Base-by-base conservation (phyloP, 495 filamentous ascomycete genomes). In the Trichocladium antarcticum region DNA sequence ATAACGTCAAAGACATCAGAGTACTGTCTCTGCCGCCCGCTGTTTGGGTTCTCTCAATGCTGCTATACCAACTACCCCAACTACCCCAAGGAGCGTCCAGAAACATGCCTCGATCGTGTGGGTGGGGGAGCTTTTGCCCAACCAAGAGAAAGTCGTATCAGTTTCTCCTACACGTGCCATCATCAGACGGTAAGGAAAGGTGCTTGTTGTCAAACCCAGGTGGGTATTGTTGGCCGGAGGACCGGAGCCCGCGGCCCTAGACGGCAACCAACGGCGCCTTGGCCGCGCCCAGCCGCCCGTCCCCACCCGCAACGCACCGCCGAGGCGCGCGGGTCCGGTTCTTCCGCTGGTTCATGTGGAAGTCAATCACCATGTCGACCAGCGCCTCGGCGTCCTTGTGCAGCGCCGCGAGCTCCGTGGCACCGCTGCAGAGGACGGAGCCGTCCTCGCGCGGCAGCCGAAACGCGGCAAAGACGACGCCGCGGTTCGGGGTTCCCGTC, bases 391-490 rank as follows among this genome's bases (percentile, higher is more conserved):
- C 66, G 22, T 70, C 66, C 14, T 42, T 31, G 15, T 55, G 49
- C 6, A 70, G 54, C 5, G 40, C 42, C 27, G 50, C 50, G 2
- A 70, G 54, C 52, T 65, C 60, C 1, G 47, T 29, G 21, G 45
- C 5, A 38, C 44, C 24, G 40, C 47, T 59, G 38, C 35, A 29
- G 17, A 47, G 21, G 29, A 29, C 39, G 19, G 38, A 38, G 32
- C 51, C 47, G 28, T 59, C 55, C 9, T 45, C 14, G 16, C 42
- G 44, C 21, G 62, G 58, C 19, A 60, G 57, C 5, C 63, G 51
- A 44, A 68, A 70, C 1, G 68, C 69, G 0, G 66, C 65, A 38
- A 72, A 72, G 3, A 72, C 59, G 27, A 72, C 60, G 17, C 69
- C 69, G 36, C 67, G 62, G 48, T 70, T 63, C 16, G 52, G 24